A percentile compares a stretch with the other conserved stretches of the same genome.
Evolutionary conservation across 2,329 filamentous ascomycete species (phyloP).

Genomic region (Triangularia setosa): DNA sequence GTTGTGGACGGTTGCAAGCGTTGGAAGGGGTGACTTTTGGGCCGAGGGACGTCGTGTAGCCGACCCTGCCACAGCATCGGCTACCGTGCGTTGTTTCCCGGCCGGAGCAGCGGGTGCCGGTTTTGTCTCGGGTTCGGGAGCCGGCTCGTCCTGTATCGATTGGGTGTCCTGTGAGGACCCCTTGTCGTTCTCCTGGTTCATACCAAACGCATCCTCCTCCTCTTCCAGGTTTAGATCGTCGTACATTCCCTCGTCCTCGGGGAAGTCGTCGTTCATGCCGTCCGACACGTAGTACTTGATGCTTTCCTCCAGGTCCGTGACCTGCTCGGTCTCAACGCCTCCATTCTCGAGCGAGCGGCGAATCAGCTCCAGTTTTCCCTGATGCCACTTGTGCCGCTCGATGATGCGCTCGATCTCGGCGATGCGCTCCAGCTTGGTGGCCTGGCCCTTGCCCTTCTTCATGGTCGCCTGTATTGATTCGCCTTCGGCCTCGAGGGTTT

Average conservation of each 20-base stretch:
- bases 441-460: conserved; percentile 93
- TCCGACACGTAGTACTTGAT: conserved; percentile 95
- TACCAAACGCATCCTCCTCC: conserved; percentile 83
- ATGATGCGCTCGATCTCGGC: conserved; percentile 78
- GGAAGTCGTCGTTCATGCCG: conserved; percentile 82
- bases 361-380: conserved; percentile 86
- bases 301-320: conserved; percentile 82
- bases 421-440: conserved; percentile 78
- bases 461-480: conserved; percentile 81
- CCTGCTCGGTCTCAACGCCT: conserved; percentile 79
- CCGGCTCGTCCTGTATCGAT: conserved; percentile 77
- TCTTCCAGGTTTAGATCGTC: conserved; percentile 90
- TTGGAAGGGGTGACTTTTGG: conserved; percentile 92
- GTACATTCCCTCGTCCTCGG: conserved; percentile 92
- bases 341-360: conserved; percentile 89
- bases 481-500: conserved; percentile 84
- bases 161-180: conserved; percentile 94
- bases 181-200: conserved; percentile 75
- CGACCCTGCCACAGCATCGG: conserved; percentile 54
- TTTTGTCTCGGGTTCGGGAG: conserved; percentile 53
- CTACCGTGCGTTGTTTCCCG: conserved; percentile 52
- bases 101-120: conserved; percentile 40
- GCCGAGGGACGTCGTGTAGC: conserved; percentile 70
- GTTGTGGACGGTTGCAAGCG: conserved; percentile 82
- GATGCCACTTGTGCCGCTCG: conserved; percentile 95